Evolutionary conservation across 1,284 basidiomycete species (phyloP), one percentile per base, ranked within the genome.

Genomic region (Cryptococcus jaspeensis): DNA sequence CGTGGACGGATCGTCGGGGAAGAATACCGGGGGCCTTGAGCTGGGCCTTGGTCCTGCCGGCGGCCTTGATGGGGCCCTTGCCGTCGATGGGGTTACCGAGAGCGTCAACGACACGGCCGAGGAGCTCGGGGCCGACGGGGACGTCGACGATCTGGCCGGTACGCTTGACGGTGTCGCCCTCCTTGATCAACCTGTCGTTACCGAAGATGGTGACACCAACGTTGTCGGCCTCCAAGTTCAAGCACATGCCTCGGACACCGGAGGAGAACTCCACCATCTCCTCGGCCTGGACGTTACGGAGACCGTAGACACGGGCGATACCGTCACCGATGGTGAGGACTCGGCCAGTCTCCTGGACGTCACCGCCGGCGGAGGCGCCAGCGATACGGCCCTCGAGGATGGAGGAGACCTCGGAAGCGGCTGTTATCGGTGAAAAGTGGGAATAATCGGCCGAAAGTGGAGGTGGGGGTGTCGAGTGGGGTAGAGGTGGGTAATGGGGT

Each of bases 261-360:
- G 95, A 98, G 59, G 94, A 92, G 87, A 99, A 99, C 85, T 99
- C 95, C 85, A 99, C 95, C 95, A 99, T 98, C 87, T 99, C 95
- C 83, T 99, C 95, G 76, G 79, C 78, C 83, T 96, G 93, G 77
- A 98, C 94, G 75, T 84, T 83, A 73, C 82, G 80, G 70, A 84
- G 81, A 78, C 84, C 92, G 80, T 95, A 98, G 76, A 99, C 94
- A 87, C 94, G 93, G 80, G 92, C 92, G 78, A 98, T 97, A 95
- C 94, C 95, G 82, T 98, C 95, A 91, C 94, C 94, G 73, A 98
- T 95, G 81, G 92, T 97, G 80, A 98, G 82, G 70, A 99, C 95
- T 79, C 93, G 92, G 76, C 95, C 95, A 64, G 95, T 98, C 84
- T 99, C 95, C 83, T 97, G 92, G 74, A 98, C 91, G 79, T 97